Evolutionary conservation across 441 rosid species (phyloP).

Genomic region (Omphalea diandra): DNA sequence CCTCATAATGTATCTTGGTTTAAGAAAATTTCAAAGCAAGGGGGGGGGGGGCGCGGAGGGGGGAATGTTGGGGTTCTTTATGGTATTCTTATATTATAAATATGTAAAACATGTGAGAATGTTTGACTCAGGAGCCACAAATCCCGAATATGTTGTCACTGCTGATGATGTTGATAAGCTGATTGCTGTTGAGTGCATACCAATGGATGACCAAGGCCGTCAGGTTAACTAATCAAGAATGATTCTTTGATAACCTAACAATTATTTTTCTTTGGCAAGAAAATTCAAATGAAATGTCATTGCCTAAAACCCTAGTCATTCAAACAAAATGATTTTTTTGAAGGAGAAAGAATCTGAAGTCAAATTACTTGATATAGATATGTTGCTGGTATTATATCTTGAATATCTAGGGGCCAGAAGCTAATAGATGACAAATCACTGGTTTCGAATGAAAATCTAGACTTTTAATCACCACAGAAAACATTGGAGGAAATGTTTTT

Average conservation of each 20-base stretch:
- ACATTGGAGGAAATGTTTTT: background rate
- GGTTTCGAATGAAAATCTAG: background rate
- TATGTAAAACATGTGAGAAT: constrained; percentile 11
- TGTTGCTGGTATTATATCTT: background rate
- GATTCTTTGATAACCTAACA: constrained; percentile 4
- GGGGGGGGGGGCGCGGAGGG: background rate
- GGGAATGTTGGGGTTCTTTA: background rate
- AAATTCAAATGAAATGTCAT: background rate
- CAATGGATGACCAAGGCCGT: constrained; percentile 96
- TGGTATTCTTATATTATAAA: constrained; percentile 14
- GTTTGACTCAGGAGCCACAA: constrained; percentile 76
- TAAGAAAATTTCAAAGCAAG: background rate
- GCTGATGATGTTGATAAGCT: constrained; percentile 98
- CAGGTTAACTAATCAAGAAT: constrained; percentile 53
- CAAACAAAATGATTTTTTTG: background rate
- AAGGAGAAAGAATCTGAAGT: background rate
- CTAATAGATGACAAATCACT: background rate
- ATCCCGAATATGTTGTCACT: constrained; percentile 95
- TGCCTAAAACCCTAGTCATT: background rate
- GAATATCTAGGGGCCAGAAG: background rate
- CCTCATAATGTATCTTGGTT: background rate
- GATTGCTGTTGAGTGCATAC: constrained; percentile 98
- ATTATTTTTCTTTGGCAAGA: constrained; percentile 3
- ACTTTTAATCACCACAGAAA: background rate
- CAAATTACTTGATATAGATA: background rate